Base-by-base conservation (phyloP, 2,329 filamentous ascomycete genomes). In the Penicillium paneum region DNA sequence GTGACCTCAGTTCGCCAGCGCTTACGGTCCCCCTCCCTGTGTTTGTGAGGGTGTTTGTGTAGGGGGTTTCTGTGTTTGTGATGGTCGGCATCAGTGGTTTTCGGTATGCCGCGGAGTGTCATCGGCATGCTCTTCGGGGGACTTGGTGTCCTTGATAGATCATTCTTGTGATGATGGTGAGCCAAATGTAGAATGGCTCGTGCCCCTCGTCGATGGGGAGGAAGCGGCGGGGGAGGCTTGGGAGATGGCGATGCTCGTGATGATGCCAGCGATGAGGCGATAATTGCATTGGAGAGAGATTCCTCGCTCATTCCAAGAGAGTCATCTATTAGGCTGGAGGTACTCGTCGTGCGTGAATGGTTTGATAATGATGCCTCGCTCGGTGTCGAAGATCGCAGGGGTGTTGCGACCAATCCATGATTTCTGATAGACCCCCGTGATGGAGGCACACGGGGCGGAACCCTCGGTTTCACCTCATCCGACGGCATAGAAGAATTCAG, bases 21-120 rank as follows among this genome's bases (percentile, higher is more conserved):
- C 56, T 74, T 78, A 8, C 77, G 76, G 63, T 78, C 74, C 4
- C 76, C 76, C 65, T 79, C 76, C 47, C 75, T 73, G 56, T 78
- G 76, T 53, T 78, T 79, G 57, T 79, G 74, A 8, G 76, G 76
- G 57, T 79, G 76, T 52, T 76, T 75, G 46, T 70, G 67, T 17
- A 78, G 67, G 24, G 75, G 64, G 52, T 73, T 66, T 38, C 66
- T 67, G 45, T 71, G 67, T 52, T 66, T 71, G 21, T 65, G 63
- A 26, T 59, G 49, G 17, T 61, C 60, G 47, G 69, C 67, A n/a
- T 74, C 71, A 29, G 73, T 70, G 15, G 65, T 59, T 54, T 74
- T 74, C 15, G 68, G 61, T 8, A 67, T 64, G 35, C 68, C 68
- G 41, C 76, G 75, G 50, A 79, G 69, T 4, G 76, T 78, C 40